phyloP scores from a whole-genome alignment of 2,329 filamentous ascomycete genomes.

The Chlorencoelia australis region DNA sequence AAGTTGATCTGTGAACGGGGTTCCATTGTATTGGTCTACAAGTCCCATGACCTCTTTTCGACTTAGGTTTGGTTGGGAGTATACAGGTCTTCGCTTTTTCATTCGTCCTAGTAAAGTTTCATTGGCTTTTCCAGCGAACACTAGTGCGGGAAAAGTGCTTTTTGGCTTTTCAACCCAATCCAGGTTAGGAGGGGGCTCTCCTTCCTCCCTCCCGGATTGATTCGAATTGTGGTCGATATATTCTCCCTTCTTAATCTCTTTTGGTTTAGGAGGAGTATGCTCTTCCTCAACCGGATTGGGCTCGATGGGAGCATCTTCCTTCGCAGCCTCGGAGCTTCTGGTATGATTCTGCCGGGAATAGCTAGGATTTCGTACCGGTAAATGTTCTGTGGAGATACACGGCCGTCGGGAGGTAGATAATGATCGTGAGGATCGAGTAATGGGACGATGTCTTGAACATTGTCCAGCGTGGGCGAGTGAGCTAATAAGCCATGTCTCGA shows the following conservation, averaged over 20 bases:
- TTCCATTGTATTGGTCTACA: constrained; percentile 39
- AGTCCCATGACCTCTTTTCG: constrained; percentile 41
- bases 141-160: no score
- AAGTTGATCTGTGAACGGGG: constrained; percentile 43
- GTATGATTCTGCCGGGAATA: constrained; percentile 14
- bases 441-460: constrained; percentile 21
- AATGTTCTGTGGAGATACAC: constrained; percentile 4
- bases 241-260: no score
- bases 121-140: no score
- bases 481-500: constrained; percentile 28
- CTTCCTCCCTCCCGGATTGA: no score
- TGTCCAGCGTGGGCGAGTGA: constrained; percentile 23
- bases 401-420: constrained; percentile 17
- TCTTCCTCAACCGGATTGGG: not conserved
- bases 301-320: constrained; percentile 1
- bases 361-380: constrained; percentile 2
- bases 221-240: no score
- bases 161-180: no score
- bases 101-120: no score
- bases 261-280: not conserved
- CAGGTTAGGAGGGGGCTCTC: no score
- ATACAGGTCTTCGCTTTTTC: no score
- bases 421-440: constrained; percentile 5
- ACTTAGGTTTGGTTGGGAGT: constrained; percentile 20
- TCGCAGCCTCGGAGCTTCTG: constrained; percentile 1